phyloP scores from a whole-genome alignment of 805 yeast genomes.

The Lipomyces orientalis region DNA sequence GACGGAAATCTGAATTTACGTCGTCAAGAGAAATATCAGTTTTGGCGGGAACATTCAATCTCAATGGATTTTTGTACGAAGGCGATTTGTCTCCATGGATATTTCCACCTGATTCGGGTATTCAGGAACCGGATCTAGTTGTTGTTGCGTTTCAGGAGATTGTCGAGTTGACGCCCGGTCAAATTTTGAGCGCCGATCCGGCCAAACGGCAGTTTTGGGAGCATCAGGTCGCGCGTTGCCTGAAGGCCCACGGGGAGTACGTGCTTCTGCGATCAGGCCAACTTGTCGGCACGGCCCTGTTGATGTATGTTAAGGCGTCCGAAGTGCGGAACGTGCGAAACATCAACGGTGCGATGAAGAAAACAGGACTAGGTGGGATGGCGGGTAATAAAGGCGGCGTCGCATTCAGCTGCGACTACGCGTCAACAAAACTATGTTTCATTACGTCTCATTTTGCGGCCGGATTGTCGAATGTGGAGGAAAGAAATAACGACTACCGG shows the following conservation, averaged over 20 bases:
- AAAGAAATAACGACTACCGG: slow-evolving; percentile 83
- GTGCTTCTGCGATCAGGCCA: slow-evolving; percentile 81
- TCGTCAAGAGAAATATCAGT: slow-evolving; percentile 63
- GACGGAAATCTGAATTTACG: slow-evolving; percentile 60
- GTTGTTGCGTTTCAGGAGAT: slow-evolving; percentile 95
- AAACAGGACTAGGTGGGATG: slow-evolving; percentile 96
- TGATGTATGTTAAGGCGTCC: slow-evolving; percentile 70
- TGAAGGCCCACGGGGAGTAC: slow-evolving; percentile 65
- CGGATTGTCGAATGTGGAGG: slow-evolving; percentile 79
- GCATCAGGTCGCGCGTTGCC: slow-evolving; percentile 61
- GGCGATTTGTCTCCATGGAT: slow-evolving; percentile 78
- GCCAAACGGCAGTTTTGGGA: slow-evolving; percentile 83
- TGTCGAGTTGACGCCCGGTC: slow-evolving; percentile 90
- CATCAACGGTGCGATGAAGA: slow-evolving; percentile 93
- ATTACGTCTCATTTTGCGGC: slow-evolving; percentile 95
- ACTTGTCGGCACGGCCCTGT: slow-evolving; percentile 82
- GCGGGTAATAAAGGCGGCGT: slow-evolving; percentile 97
- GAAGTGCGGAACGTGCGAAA: slow-evolving; percentile 68
- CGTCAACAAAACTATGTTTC: slow-evolving; percentile 79
- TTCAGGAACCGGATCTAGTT: slow-evolving; percentile 71
- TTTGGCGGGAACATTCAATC: slow-evolving; percentile 84
- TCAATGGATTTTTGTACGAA: slow-evolving; percentile 70
- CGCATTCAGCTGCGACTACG: slow-evolving; percentile 84
- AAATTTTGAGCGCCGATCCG: slow-evolving; percentile 84
- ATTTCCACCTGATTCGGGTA: slow-evolving; percentile 62